A percentile compares a stretch with the other conserved stretches of the same genome.
These are phyloP conservation scores for Metschnikowia picachoensis DNA, from an alignment of 805 yeast species.

Conservation along the genomic window DNA sequence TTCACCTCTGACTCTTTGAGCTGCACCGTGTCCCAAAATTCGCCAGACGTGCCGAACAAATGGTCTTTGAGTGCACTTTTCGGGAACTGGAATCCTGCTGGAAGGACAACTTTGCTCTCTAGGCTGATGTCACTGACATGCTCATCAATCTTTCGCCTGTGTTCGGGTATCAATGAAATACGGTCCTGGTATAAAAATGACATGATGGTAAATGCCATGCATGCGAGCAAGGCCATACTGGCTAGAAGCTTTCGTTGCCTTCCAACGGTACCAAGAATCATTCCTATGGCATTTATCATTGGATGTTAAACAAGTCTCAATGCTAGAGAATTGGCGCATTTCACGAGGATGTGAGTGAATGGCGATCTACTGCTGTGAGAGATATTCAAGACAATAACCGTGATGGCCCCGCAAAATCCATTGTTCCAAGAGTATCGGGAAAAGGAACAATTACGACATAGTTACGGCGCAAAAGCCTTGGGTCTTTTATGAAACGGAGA, in stretches of 20 bases:
- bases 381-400: too few species aligned
- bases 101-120: constrained; percentile 6
- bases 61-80: constrained; percentile 1
- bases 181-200: background rate
- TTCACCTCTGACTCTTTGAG: constrained; percentile 1
- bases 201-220: background rate
- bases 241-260: background rate
- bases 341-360: too few species aligned
- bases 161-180: background rate
- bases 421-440: too few species aligned
- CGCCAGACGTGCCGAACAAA: constrained; percentile 7
- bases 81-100: constrained; percentile 8
- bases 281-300: background rate
- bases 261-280: background rate
- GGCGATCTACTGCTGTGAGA: too few species aligned
- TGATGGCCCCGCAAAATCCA: too few species aligned
- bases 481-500: too few species aligned
- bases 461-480: too few species aligned
- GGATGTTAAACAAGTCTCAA: too few species aligned
- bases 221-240: background rate
- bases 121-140: background rate
- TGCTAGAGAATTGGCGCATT: too few species aligned
- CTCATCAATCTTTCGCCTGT: background rate
- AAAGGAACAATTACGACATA: too few species aligned
- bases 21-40: constrained; percentile 2